Base-by-base conservation (phyloP, 768 basidiomycete genomes). In the Guyanaporus albipodus region DNA sequence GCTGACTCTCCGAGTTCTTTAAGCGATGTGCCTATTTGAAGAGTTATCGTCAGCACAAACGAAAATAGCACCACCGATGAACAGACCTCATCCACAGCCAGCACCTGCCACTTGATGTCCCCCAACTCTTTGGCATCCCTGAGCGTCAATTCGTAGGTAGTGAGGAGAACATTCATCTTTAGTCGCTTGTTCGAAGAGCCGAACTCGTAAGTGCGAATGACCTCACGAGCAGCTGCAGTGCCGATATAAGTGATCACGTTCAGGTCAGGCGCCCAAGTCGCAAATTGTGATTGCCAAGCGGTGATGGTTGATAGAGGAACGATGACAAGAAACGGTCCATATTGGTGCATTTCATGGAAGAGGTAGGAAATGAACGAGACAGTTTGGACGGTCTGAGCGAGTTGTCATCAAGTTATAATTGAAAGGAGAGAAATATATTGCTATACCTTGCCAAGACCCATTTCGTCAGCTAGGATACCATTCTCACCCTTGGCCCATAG, bases 161-260 rank as follows among this genome's bases (percentile, higher is more conserved):
- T 98, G 53, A 99, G 70, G 38, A 99, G 71, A 11, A 97, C 95
- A 67, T 97, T 99, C 83, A 98, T 91, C 74, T 90, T 92, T 65
- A 96, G 74, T 61, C 85, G 88, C 73, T 92, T 94, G 63, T 74
- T 79, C n/a, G 86, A 79, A 2, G 82, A 67, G 4, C 93, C 93
- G 58, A 98, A 98, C 67, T 99, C 96, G 66, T 85, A 88, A 29
- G 78, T 81, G 27, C 96, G 84, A 56, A 98, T 97, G 49, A 94
- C 87, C 56, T 91, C 87, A 38, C 96, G 88, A 5, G 91, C 84
- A 4, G 80, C 62, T 0, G 88, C 87, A 14, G 85, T 92, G 32
- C 96, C 96, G 56, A 91, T 94, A 69, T 98, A 98, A 18, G 89
- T 91, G 71, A 98, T 88, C 47, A 97, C 91, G 67, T 97, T 96